Conservation (phyloP, 768 basidiomycete species). For the Phallus indusiatus region DNA sequence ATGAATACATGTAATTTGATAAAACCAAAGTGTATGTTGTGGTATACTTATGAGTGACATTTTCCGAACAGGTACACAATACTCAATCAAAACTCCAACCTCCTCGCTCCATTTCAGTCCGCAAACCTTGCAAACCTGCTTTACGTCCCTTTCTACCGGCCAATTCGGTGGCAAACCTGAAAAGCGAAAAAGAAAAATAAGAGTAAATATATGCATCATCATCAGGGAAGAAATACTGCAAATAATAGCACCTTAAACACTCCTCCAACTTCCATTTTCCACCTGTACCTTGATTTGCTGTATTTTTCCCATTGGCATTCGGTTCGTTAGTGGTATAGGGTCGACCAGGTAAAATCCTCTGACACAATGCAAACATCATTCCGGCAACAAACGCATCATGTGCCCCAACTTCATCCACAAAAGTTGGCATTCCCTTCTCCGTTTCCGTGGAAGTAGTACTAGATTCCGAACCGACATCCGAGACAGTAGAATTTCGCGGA, state of each 20-base stretch:
- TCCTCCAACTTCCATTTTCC: slow-evolving; percentile 75
- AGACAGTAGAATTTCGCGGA: not conserved
- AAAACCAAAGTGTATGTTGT: not conserved
- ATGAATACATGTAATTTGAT: not conserved
- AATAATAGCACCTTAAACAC: slow-evolving; percentile 51
- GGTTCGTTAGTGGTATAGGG: slow-evolving; percentile 58
- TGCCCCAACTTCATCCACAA: slow-evolving; percentile 65
- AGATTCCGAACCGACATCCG: not conserved
- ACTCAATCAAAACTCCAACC: slow-evolving; percentile 58
- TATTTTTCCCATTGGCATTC: slow-evolving; percentile 8
- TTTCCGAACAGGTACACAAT: not conserved
- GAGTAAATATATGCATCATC: not conserved
- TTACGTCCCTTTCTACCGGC: slow-evolving; percentile 65
- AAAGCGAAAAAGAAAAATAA: not conserved
- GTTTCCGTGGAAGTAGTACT: not conserved
- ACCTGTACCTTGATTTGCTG: slow-evolving; percentile 11
- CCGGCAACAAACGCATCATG: slow-evolving; percentile 81
- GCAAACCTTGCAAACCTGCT: slow-evolving; percentile 56
- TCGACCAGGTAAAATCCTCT: slow-evolving; percentile 59
- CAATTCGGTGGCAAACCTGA: slow-evolving; percentile 76
- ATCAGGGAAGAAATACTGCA: not conserved
- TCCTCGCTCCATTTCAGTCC: slow-evolving; percentile 60
- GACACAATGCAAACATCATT: slow-evolving; percentile 75
- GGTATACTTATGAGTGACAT: not conserved
- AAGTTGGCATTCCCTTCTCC: slow-evolving; percentile 12